Evolutionary conservation across 2,329 filamentous ascomycete species (phyloP).

Genomic region (Penicillium vulpinum): DNA sequence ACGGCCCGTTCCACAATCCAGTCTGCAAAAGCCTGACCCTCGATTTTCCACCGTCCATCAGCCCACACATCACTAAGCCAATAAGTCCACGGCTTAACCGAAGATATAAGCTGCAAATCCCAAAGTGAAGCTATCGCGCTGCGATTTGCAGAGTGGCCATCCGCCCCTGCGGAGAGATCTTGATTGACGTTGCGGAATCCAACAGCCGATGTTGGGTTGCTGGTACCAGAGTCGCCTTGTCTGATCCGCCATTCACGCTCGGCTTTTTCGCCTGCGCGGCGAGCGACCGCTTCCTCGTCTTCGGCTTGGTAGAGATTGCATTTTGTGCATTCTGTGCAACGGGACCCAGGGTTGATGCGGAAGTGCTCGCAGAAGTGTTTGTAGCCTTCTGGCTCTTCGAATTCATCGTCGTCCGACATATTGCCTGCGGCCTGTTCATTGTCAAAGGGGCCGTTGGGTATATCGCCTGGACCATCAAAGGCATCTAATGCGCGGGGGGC

Average conservation of each 20-base stretch:
- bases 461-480: slow-evolving; percentile 36
- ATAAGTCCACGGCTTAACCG: slow-evolving; percentile 32
- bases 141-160: slow-evolving; percentile 17
- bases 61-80: slow-evolving; percentile 41
- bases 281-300: slow-evolving; percentile 68
- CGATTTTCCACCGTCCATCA: slow-evolving; percentile 44
- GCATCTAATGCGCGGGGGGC: slow-evolving; percentile 39
- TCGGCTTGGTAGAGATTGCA: slow-evolving; percentile 75
- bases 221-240: slow-evolving; percentile 50
- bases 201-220: slow-evolving; percentile 12
- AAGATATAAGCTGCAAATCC: slow-evolving; percentile 24
- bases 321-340: slow-evolving; percentile 75
- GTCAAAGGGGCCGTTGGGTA: slow-evolving; percentile 22
- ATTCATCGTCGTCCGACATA: slow-evolving; percentile 23
- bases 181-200: slow-evolving; percentile 29
- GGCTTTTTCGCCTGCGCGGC: slow-evolving; percentile 68
- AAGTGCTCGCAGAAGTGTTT: slow-evolving; percentile 97
- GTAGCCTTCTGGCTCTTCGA: slow-evolving; percentile 68
- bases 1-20: slow-evolving; percentile 44
- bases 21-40: slow-evolving; percentile 43
- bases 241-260: slow-evolving; percentile 69
- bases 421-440: slow-evolving; percentile 6
- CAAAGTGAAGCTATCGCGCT: slow-evolving; percentile 23
- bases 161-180: slow-evolving; percentile 25
- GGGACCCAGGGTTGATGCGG: slow-evolving; percentile 71